These are phyloP conservation scores for Alnus rubra DNA, from an alignment of 306 rosid genomes.

Conservation along the genomic window DNA sequence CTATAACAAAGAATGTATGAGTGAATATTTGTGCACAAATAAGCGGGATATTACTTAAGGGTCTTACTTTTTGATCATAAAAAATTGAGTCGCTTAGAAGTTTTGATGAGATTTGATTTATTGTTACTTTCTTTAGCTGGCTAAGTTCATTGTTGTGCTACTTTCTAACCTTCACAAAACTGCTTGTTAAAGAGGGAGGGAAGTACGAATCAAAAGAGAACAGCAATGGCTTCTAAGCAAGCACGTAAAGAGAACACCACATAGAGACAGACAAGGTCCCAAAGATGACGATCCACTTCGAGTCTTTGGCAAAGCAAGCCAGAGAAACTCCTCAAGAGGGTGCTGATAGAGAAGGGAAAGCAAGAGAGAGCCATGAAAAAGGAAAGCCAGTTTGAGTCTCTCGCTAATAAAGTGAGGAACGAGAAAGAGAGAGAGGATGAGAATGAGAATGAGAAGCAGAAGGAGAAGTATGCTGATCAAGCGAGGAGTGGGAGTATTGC, in stretches of 20 bases:
- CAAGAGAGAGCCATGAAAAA: no score
- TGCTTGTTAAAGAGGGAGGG: conserved; percentile 46
- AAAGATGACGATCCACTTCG: conserved; percentile 54
- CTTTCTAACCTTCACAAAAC: conserved; percentile 32
- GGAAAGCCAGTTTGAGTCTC: conserved; percentile 42
- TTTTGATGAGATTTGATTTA: conserved; percentile 63
- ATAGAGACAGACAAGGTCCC: conserved; percentile 55
- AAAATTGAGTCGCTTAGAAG: conserved; percentile 64
- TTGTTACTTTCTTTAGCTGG: conserved; percentile 51
- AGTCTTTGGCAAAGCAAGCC: conserved; percentile 41
- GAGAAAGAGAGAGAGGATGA: conserved; percentile 18
- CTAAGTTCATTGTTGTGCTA: conserved; percentile 26
- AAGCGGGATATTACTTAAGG: conserved; percentile 12
- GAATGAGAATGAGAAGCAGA: conserved; percentile 8
- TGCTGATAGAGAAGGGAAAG: conserved; percentile 1
- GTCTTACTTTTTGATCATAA: conserved; percentile 73
- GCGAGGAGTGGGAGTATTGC: not conserved
- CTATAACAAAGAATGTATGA: conserved; percentile 4
- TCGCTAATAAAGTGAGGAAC: conserved; percentile 38
- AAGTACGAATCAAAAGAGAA: conserved; percentile 49
- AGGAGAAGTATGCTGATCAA: no score
- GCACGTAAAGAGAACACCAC: conserved; percentile 42
- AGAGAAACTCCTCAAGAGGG: conserved; percentile 12
- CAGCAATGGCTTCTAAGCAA: conserved; percentile 62
- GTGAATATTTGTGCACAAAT: not conserved